Conservation (phyloP, 208 protist species). For the Lotmaria passim region DNA sequence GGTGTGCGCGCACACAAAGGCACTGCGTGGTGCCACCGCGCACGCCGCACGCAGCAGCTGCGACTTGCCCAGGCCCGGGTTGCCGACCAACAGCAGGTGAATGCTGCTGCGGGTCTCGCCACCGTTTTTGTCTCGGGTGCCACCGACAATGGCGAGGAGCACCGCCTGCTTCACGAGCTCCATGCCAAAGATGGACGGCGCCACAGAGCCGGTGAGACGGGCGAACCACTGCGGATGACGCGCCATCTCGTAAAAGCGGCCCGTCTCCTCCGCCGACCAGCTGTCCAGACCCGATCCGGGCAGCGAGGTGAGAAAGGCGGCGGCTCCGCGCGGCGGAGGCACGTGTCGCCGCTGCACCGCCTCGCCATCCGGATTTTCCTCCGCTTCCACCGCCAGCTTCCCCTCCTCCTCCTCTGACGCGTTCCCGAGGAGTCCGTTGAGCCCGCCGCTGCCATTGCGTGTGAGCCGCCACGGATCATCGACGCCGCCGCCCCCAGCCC, state of each 20-base stretch:
- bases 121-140: constrained; percentile 60
- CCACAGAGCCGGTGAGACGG: constrained; percentile 93
- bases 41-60: constrained; percentile 95
- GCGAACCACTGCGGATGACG: constrained; percentile 86
- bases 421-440: not conserved
- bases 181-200: constrained; percentile 98
- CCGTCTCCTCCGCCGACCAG: constrained; percentile 71
- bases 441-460: constrained; percentile 9
- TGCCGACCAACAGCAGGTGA: constrained; percentile 98
- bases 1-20: constrained; percentile 99
- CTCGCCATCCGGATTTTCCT: not conserved
- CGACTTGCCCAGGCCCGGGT: constrained; percentile 97
- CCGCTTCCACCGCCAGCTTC: not conserved
- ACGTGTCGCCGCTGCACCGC: not conserved
- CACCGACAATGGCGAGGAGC: constrained; percentile 96
- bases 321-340: not conserved
- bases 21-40: constrained; percentile 94
- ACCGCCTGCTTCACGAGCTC: constrained; percentile 97
- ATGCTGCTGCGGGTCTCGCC: constrained; percentile 79
- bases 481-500: constrained; percentile 7
- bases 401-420: not conserved
- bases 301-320: not conserved
- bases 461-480: constrained; percentile 25
- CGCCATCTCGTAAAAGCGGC: constrained; percentile 85
- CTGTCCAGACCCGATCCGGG: constrained; percentile 14